Percentiles rank a stretch among this genome's conserved stretches.
These are phyloP conservation scores for Xanthoconium purpureum DNA, from an alignment of 768 basidiomycete genomes.

Conservation along the genomic window DNA sequence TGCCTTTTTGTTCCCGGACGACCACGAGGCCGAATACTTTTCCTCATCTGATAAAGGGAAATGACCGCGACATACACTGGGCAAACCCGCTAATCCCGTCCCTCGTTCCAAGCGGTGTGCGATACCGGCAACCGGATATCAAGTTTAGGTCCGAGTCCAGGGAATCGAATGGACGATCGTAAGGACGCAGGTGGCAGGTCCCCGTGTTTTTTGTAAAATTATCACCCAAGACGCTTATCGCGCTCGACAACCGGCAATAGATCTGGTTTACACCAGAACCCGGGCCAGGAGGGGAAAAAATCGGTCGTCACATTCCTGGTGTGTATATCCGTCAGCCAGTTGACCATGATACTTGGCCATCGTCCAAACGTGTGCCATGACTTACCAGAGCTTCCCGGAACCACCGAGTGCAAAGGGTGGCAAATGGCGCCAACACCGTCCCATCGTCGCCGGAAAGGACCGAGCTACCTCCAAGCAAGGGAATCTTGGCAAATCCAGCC, in stretches of 20 bases:
- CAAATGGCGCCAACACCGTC: too few relatives aligned
- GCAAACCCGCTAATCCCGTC: not conserved
- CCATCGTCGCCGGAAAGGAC: slow-evolving; percentile 1
- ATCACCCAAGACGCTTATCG: slow-evolving; percentile 11
- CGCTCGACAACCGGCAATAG: not conserved
- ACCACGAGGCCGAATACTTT: not conserved
- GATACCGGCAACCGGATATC: not conserved
- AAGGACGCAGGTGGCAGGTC: not conserved
- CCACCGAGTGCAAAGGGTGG: not conserved
- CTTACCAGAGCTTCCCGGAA: not conserved
- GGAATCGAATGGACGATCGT: not conserved
- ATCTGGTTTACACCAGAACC: slow-evolving; percentile 1
- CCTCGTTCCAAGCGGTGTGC: not conserved
- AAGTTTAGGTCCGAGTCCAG: not conserved
- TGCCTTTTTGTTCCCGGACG: slow-evolving; percentile 1
- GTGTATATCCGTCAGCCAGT: slow-evolving; percentile 2
- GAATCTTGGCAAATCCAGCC: slow-evolving; percentile 12
- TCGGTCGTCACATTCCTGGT: not conserved
- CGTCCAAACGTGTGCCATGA: not conserved
- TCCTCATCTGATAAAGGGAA: not conserved
- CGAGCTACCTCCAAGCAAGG: slow-evolving; percentile 5
- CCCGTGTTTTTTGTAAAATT: not conserved
- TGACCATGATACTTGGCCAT: not conserved
- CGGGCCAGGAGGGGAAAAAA: not conserved
- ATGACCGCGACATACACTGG: not conserved